These are phyloP conservation scores for Bretziella fagacearum DNA, from an alignment of 2,329 filamentous ascomycete species.

Conservation along the genomic window DNA sequence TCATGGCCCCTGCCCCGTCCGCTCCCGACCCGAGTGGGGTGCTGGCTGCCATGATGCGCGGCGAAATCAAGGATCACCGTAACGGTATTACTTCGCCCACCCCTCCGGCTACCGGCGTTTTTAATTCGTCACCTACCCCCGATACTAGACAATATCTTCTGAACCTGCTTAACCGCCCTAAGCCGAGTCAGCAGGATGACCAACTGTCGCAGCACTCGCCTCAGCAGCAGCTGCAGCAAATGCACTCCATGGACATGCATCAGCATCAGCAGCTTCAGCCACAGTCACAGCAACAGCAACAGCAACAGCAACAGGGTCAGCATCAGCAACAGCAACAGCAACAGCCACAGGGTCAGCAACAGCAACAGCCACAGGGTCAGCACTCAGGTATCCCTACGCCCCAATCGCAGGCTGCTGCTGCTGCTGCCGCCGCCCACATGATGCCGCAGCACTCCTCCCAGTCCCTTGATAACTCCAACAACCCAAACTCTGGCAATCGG, in stretches of 20 bases:
- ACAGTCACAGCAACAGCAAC: constrained; percentile 9
- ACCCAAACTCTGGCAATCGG: constrained; percentile 9
- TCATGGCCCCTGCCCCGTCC: constrained; percentile 40
- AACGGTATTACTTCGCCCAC: constrained; percentile 18
- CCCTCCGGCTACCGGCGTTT: constrained; percentile 21
- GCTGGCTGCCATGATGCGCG: constrained; percentile 44
- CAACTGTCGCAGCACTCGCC: constrained; percentile 16
- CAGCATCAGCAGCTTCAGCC: constrained; percentile 11
- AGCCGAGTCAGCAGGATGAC: constrained; percentile 42
- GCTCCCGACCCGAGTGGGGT: constrained; percentile 39
- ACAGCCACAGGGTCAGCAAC: constrained; percentile 5
- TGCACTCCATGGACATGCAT: constrained; percentile 23
- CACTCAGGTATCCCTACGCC: constrained; percentile 22
- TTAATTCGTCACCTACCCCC: constrained; percentile 37
- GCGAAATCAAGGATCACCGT: constrained; percentile 25
- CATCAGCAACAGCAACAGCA: constrained; percentile 17
- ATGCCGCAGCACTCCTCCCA: constrained; percentile 13
- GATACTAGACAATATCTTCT: constrained; percentile 77
- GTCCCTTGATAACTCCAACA: constrained; percentile 19
- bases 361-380: constrained; percentile 7
- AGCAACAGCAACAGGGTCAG: constrained; percentile 11
- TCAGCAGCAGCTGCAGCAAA: constrained; percentile 16
- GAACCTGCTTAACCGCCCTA: constrained; percentile 66
- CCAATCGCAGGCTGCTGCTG: constrained; percentile 25
- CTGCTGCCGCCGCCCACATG: constrained; percentile 13